Evolutionary conservation across 2,329 filamentous ascomycete genomes (phyloP).

Genomic region (Cladobotryum protrusum): DNA sequence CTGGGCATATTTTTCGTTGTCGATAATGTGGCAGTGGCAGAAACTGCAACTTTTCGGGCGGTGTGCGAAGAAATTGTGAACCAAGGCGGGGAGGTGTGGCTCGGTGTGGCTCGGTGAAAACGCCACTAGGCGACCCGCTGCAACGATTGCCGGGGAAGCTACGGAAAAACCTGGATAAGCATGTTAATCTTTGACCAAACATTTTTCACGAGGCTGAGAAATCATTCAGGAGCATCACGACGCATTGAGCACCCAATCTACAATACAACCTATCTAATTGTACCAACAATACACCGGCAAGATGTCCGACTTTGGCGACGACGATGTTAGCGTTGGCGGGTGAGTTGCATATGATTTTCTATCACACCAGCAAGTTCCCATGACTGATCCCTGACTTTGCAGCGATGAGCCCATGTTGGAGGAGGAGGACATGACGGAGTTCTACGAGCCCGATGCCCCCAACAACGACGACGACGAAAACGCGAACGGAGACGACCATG

Average conservation of each 20-base stretch:
- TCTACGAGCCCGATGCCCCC: slow-evolving; percentile 50
- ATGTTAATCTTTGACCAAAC: slow-evolving; percentile 16
- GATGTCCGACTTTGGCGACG: slow-evolving; percentile 72
- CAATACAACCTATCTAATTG: neutral
- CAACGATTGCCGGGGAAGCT: slow-evolving; percentile 20
- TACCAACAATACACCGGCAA: slow-evolving; percentile 17
- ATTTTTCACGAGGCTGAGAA: slow-evolving; percentile 25
- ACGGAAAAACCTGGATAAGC: slow-evolving; percentile 25
- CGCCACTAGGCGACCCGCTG: neutral
- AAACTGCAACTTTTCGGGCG: slow-evolving; percentile 27
- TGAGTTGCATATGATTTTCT: slow-evolving; percentile 31
- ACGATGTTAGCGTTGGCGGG: slow-evolving; percentile 54
- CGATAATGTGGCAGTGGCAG: slow-evolving; percentile 21
- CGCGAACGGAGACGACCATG: slow-evolving; percentile 49
- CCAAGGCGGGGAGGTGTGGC: slow-evolving; percentile 16
- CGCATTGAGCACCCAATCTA: neutral
- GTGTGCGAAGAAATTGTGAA: slow-evolving; percentile 22
- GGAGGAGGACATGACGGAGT: slow-evolving; percentile 58
- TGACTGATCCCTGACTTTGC: slow-evolving; percentile 17
- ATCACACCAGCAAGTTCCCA: neutral
- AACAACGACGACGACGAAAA: slow-evolving; percentile 46
- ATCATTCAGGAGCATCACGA: neutral
- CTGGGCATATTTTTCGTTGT: slow-evolving; percentile 1
- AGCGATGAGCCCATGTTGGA: slow-evolving; percentile 68
- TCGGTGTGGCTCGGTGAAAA: slow-evolving; percentile 11